Conservation (phyloP, 495 filamentous ascomycete species). For the Poronia punctata region DNA sequence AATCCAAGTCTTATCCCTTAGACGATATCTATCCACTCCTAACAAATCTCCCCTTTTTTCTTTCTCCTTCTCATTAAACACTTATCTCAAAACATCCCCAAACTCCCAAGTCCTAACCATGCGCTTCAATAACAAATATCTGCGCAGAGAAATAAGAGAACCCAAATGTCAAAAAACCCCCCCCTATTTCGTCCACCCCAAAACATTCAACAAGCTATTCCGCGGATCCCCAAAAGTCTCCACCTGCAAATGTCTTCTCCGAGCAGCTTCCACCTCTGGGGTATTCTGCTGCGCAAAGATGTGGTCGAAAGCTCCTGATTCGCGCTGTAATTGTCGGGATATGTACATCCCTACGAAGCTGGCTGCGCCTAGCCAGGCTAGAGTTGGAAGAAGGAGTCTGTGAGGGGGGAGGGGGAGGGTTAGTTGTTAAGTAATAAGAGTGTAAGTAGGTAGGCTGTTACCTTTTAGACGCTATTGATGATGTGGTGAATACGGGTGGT, state of each 20-base stretch:
- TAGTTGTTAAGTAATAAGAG: background rate
- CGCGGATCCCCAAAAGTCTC: constrained; percentile 32
- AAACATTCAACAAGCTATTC: constrained; percentile 30
- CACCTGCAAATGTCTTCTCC: constrained; percentile 22
- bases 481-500: background rate
- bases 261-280: constrained; percentile 24
- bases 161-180: too few species aligned
- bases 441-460: background rate
- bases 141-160: too few species aligned
- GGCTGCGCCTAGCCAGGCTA: constrained; percentile 15
- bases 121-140: too few species aligned
- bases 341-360: constrained; percentile 27
- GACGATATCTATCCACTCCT: too few species aligned
- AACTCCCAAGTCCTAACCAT: too few species aligned
- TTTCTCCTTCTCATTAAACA: too few species aligned
- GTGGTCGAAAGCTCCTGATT: constrained; percentile 29
- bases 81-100: too few species aligned
- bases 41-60: too few species aligned
- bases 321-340: constrained; percentile 21
- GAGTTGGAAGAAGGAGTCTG: constrained; percentile 10
- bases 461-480: constrained; percentile 9
- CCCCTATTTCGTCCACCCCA: constrained; percentile 31
- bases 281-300: constrained; percentile 38
- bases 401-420: background rate
- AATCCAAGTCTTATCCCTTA: too few species aligned